Conservation (phyloP, 1,284 basidiomycete genomes). For the Xerocomus minutiporus region DNA sequence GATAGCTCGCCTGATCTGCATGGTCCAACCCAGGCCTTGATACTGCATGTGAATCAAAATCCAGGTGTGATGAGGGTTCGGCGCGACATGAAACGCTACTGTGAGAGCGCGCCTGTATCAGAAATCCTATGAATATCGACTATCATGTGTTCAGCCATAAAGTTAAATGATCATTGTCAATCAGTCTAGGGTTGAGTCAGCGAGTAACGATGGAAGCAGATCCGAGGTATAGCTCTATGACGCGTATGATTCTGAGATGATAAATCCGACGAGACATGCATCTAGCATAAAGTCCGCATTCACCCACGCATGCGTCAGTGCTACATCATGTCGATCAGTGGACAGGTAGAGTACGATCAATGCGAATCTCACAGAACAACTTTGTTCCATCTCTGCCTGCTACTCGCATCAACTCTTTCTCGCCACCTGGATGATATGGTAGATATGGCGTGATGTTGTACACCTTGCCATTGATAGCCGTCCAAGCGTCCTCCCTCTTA, state of each 20-base stretch:
- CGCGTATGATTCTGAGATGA: conserved; percentile 60
- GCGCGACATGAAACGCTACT: not conserved
- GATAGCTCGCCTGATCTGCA: too few species aligned
- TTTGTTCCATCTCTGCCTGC: conserved; percentile 94
- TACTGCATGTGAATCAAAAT: not conserved
- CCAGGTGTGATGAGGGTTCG: too few species aligned
- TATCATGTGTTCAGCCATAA: not conserved
- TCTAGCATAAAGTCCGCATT: conserved; percentile 93
- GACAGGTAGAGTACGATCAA: not conserved
- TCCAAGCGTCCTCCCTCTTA: conserved; percentile 88
- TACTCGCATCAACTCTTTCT: conserved; percentile 90
- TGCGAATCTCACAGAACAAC: conserved; percentile 70
- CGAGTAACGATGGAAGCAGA: not conserved
- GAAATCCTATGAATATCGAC: not conserved
- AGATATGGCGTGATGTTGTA: conserved; percentile 96
- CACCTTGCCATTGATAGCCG: conserved; percentile 88
- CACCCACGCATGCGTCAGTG: conserved; percentile 76
- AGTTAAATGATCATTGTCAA: not conserved
- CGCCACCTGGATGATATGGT: conserved; percentile 91
- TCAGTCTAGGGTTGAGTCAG: not conserved
- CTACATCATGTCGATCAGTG: conserved; percentile 15
- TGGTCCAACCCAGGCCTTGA: too few species aligned
- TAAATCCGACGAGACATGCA: conserved; percentile 84
- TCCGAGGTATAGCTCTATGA: conserved; percentile 22
- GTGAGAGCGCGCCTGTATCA: too few species aligned